Percentiles rank a stretch among this genome's conserved stretches.
Evolutionary conservation across 768 basidiomycete species (phyloP).

Genomic region (Cyclocybe aegerita): DNA sequence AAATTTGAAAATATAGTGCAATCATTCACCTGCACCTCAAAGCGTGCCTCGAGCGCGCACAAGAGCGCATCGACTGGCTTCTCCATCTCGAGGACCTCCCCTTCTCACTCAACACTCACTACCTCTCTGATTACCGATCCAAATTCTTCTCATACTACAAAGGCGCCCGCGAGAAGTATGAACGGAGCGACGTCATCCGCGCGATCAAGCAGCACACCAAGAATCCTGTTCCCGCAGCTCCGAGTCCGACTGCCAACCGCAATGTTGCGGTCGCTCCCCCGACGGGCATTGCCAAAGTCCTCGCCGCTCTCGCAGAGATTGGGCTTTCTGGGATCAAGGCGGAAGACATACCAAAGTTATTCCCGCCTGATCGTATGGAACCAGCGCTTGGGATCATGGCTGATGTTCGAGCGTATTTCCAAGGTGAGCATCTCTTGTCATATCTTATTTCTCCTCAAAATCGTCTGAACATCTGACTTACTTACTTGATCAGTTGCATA

Average conservation of each 20-base stretch:
- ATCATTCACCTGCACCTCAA: slow-evolving; percentile 50
- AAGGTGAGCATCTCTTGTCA: slow-evolving; percentile 43
- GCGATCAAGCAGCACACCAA: slow-evolving; percentile 20
- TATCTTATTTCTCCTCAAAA: neutral
- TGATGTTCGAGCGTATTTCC: slow-evolving; percentile 71
- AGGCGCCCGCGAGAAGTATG: slow-evolving; percentile 34
- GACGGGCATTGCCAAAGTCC: slow-evolving; percentile 31
- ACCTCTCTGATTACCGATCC: slow-evolving; percentile 44
- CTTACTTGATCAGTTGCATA: slow-evolving; percentile 45
- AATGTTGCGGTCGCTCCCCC: neutral
- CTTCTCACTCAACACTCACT: slow-evolving; percentile 52
- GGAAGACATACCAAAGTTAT: slow-evolving; percentile 47
- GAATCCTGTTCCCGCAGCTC: neutral
- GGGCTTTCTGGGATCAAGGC: slow-evolving; percentile 39
- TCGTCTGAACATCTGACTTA: neutral
- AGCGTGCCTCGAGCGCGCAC: slow-evolving; percentile 35
- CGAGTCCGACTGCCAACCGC: slow-evolving; percentile 8
- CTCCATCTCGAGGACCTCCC: slow-evolving; percentile 48
- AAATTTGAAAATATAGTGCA: slow-evolving; percentile 8
- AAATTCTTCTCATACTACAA: slow-evolving; percentile 50
- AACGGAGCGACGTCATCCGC: slow-evolving; percentile 20
- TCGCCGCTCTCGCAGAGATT: slow-evolving; percentile 36
- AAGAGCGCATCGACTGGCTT: slow-evolving; percentile 47
- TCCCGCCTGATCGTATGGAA: slow-evolving; percentile 52
- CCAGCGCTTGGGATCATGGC: slow-evolving; percentile 68